These are phyloP conservation scores for Kazachstania viticola DNA, from an alignment of 805 yeast species.

Conservation along the genomic window DNA sequence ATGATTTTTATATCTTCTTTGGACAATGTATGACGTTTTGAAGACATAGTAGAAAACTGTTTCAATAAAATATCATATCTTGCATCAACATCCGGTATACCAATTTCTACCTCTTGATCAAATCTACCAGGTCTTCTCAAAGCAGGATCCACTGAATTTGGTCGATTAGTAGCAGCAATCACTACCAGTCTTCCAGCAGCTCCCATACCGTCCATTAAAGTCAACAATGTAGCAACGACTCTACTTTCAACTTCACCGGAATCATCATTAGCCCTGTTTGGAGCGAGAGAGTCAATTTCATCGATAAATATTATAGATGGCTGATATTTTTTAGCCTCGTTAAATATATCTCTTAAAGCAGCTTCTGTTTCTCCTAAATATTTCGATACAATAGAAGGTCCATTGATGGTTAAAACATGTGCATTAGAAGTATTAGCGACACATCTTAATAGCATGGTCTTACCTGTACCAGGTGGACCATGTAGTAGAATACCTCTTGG, in stretches of 20 bases:
- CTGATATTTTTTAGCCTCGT: conserved; percentile 75
- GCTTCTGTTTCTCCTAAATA: conserved; percentile 91
- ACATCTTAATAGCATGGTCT: conserved; percentile 75
- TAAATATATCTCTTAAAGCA: conserved; percentile 67
- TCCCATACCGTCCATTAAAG: conserved; percentile 71
- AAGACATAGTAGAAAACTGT: conserved; percentile 39
- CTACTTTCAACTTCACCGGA: conserved; percentile 84
- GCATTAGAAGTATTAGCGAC: conserved; percentile 71
- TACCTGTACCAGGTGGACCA: conserved; percentile 98
- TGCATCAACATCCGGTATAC: conserved; percentile 80
- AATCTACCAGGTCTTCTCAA: conserved; percentile 79
- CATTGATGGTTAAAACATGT: conserved; percentile 76
- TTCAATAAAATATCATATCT: conserved; percentile 60
- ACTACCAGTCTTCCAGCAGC: conserved; percentile 52
- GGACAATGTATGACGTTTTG: conserved; percentile 38
- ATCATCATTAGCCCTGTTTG: conserved; percentile 73
- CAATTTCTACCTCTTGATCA: conserved; percentile 82
- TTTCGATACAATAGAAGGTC: conserved; percentile 85
- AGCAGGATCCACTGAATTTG: conserved; percentile 58
- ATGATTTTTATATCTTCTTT: conserved; percentile 46
- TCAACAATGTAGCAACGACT: conserved; percentile 78
- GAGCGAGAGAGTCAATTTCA: conserved; percentile 88
- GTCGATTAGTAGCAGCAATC: conserved; percentile 66
- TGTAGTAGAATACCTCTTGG: conserved; percentile 88
- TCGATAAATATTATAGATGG: conserved; percentile 86